Percentiles rank a stretch among this genome's conserved stretches.
Conservation (phyloP, 2,329 filamentous ascomycete genomes). For the Penicillium sp. region DNA sequence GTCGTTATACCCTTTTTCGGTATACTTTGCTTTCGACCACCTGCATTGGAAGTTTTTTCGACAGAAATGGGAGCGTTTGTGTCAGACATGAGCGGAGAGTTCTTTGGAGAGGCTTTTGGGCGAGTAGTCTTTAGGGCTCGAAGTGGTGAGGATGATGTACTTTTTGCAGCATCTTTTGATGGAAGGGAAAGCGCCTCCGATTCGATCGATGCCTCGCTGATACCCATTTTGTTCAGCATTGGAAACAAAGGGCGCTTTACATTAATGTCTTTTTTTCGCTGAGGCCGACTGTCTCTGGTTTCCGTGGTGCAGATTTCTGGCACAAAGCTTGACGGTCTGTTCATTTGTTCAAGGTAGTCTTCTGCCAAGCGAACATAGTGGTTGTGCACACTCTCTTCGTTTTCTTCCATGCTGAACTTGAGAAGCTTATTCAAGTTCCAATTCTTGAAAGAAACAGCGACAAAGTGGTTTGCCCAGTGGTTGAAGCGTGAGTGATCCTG, state of each 20-base stretch:
- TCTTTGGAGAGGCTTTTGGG: not conserved
- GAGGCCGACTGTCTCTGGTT: not conserved
- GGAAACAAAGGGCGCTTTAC: not conserved
- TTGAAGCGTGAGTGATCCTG: constrained; percentile 19
- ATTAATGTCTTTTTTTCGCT: not conserved
- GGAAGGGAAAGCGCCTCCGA: not conserved
- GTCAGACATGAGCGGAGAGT: not conserved
- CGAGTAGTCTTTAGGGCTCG: not conserved
- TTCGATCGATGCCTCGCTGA: not conserved
- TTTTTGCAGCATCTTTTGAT: not conserved
- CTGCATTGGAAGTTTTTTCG: not conserved
- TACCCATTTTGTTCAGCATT: not conserved
- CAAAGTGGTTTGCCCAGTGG: constrained; percentile 14
- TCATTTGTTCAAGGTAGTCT: not conserved
- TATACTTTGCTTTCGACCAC: not conserved
- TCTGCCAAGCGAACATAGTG: not conserved
- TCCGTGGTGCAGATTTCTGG: not conserved
- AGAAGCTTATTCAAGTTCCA: not conserved
- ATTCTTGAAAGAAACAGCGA: not conserved
- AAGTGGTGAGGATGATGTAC: not conserved
- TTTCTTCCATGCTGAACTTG: not conserved
- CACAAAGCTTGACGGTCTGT: not conserved
- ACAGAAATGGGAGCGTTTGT: not conserved
- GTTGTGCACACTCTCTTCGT: not conserved
- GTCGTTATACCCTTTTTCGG: not conserved